phyloP scores from a whole-genome alignment of 2,329 filamentous ascomycete genomes.

The Lasiodiplodia sp. region DNA sequence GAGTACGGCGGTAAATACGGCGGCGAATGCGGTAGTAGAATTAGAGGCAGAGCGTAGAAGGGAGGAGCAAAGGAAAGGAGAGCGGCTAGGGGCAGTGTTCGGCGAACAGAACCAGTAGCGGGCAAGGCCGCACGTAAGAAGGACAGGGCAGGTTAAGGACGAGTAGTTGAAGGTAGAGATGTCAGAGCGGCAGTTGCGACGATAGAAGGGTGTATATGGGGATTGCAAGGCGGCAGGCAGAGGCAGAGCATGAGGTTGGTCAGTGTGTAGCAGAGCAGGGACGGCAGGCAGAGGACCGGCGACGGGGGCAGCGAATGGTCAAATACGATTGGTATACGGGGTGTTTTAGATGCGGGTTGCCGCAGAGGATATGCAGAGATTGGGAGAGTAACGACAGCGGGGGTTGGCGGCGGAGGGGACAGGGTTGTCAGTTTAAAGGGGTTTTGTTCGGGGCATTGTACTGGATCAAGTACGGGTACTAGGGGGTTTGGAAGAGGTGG shows the following conservation, averaged over 20 bases:
- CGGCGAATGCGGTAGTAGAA: too few species aligned
- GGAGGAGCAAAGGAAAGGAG: not conserved
- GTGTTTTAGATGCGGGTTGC: conserved; percentile 2
- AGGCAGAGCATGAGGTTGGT: not conserved
- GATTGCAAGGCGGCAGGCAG: not conserved
- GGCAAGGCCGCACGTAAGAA: not conserved
- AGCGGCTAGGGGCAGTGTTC: not conserved
- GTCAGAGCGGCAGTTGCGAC: not conserved
- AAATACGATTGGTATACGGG: not conserved
- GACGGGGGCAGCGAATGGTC: not conserved
- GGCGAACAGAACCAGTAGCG: not conserved
- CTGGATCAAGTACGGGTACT: not conserved
- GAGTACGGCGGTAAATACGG: too few species aligned
- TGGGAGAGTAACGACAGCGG: conserved; percentile 7
- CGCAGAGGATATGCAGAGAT: not conserved
- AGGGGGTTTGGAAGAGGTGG: not conserved
- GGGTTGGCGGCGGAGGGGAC: not conserved
- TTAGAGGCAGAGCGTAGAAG: not conserved
- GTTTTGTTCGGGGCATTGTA: not conserved
- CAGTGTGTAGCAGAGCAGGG: not conserved
- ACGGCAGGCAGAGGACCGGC: not conserved
- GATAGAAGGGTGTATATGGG: not conserved
- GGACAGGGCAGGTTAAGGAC: not conserved
- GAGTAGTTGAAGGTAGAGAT: not conserved
- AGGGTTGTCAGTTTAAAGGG: not conserved